Evolutionary conservation across 768 basidiomycete species (phyloP), one percentile per base, ranked within the genome.

Genomic region (Hericium erinaceus): DNA sequence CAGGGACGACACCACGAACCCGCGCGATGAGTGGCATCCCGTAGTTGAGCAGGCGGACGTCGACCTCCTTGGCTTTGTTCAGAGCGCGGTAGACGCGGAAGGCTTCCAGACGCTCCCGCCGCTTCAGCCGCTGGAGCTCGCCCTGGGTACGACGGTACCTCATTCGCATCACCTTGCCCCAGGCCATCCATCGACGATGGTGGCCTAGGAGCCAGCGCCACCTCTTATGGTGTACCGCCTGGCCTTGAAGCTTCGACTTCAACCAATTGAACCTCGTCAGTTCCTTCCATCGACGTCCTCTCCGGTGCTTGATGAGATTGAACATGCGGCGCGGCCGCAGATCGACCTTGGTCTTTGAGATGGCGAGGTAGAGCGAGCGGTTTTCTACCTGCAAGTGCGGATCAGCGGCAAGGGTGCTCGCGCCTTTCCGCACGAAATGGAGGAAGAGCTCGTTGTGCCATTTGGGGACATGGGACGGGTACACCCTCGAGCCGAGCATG

Each of bases 361-460:
- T 13, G 12, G 54, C 40, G 15, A 48, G 26, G 20, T 39, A n/a
- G 13, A 55, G 20, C 11, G 39, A 55, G 9, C 54, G 54, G 3
- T 55, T 22, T 15, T 41, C 41, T 13, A 26, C 13, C 11, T 26
- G 11, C 18, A 16, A 13, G 12, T 26, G 22, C 11, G 26, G 22
- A 12, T 26, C 4, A 5, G 40, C 54, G 3, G 54, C 54, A 4
- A 55, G 40, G 6, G 7, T 22, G 24, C 39, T 55, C 20, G 54
- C 54, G 18, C 54, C 54, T n/a, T 15, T n/a, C 33, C 54, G 33
- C 15, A 54, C 38, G 38, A 61, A 54, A 13, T 55, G 53, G 8
- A 68, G 22, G 3, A 67, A 49, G 4, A 76, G 59, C 48, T 71
- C 71, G 2, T 68, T 68, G 15, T 71, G 70, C 60, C 76, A 69